Base-by-base conservation (phyloP, 306 rosid genomes). In the Lathyrus aphaca region DNA sequence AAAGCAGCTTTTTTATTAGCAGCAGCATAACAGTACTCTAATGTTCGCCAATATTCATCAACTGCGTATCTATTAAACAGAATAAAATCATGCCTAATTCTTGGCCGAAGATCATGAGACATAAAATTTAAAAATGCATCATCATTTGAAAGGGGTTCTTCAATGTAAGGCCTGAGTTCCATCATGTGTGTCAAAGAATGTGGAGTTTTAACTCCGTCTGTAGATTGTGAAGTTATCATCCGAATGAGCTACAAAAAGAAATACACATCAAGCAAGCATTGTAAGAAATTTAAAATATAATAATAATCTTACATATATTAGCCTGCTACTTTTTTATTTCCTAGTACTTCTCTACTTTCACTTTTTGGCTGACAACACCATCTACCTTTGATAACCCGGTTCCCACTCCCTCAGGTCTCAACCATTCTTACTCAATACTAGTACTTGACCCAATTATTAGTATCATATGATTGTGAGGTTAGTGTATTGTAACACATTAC, bases 1-100 rank as follows among this genome's bases (percentile, higher is more conserved):
- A 85, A 69, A 66, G 96, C 96, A 76, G 92, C 86, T 76, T 80
- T 78, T 43, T 74, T 79, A 82, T 94, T 85, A 58, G 96, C 92
- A 81, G 95, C 88, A 64, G 91, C 95, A 78, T 87, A 94, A 73
- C 96, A 84, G 69, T 85, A 87, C 78, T 94, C 97, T 56, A 94
- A 82, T 45, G 95, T 94, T 77, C 74, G 86, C 99, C 97, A 91
- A 84, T 94, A 94, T 81, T 94, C 89, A 68, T 88, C 81, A 70
- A 94, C 91, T 69, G 92, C 97, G 54, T 80, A 86, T 86, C 81
- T 86, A 79, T 68, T 88, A 18, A 87, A 87, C 73, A 94, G 79
- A 76, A 74, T 64, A 85, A 94, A 94, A 82, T 94, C 98, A 80
- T 94, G 98, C 70, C 98, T 90, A 82, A 94, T 77, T 81, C 98